Base-by-base conservation (phyloP, 2,329 filamentous ascomycete species). In the Fusarium praegraminearum region DNA sequence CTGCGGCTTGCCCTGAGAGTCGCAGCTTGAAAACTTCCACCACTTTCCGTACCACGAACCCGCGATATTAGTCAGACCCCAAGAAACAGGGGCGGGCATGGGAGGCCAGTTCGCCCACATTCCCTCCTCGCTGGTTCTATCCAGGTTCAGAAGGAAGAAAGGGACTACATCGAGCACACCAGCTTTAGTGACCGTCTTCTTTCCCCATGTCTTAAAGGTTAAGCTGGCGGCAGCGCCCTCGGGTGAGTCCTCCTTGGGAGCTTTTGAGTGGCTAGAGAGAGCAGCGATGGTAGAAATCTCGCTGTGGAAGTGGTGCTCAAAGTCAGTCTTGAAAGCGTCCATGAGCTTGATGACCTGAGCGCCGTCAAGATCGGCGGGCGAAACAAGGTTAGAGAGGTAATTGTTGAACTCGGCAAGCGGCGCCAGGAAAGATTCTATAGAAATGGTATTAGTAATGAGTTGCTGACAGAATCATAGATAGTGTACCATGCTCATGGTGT, bases 1-100 rank as follows among this genome's bases (percentile, higher is more conserved):
- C 76, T 83, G 84, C 44, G 85, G 87, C 73, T 79, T 78, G 4
- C 88, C 88, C 1, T 78, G 74, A 6, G 80, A 78, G 71, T 88
- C 84, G 71, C 89, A 91, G 72, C 88, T 90, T 33, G 87, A 82
- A 80, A 90, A 91, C 79, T 84, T 88, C 89, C 89, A 91, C 83
- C 85, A 86, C 4, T 83, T 80, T 36, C 83, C 83, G 69, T 90
- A 82, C 77, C 83, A 85, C 36, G 85, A 82, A 3, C 87, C 88
- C 3, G 81, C 87, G 44, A 90, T 76, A 71, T 89, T 90, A 36
- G 86, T 81, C 65, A 91, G 72, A 0, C 84, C 84, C 87, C 87
- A 91, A 57, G 84, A 83, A 62, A 90, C 82, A 5, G 86, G 84
- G 7, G 80, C 82, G 1, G 89, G 88, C 81, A 91, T 90, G 1